Evolutionary conservation across 129 eudicot species (phyloP).

Genomic region (Rutidosis leptorrhynchoides): DNA sequence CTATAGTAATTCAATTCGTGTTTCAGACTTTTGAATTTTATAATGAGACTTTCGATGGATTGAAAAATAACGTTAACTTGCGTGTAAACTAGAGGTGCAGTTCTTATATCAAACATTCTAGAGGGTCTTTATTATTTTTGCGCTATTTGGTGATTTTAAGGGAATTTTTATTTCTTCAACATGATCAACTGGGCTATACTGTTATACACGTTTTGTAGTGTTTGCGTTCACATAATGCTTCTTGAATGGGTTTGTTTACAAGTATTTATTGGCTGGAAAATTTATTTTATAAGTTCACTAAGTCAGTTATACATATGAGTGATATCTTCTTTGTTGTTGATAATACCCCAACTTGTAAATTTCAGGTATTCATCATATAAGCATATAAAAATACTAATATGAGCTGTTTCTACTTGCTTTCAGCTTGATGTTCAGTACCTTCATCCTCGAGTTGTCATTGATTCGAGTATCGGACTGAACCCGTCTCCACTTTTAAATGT

Average conservation of each 20-base stretch:
- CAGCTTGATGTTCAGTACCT: constrained; percentile 88
- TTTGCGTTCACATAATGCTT: background rate
- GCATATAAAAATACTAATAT: background rate
- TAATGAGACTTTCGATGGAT: background rate
- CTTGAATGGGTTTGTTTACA: background rate
- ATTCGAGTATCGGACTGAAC: constrained; percentile 78
- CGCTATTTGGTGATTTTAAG: background rate
- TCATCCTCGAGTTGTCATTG: constrained; percentile 64
- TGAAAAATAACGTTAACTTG: background rate
- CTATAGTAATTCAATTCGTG: background rate
- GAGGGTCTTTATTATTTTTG: background rate
- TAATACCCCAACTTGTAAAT: too few relatives aligned
- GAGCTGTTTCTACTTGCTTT: constrained; percentile 12
- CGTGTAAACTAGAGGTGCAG: background rate
- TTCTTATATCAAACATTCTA: background rate
- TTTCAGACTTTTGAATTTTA: background rate
- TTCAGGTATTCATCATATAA: background rate
- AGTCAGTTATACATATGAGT: background rate
- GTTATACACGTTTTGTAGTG: background rate
- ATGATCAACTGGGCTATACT: background rate
- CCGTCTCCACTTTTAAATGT: constrained; percentile 75
- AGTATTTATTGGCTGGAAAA: background rate
- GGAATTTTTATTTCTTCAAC: background rate
- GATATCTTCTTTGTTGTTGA: background rate
- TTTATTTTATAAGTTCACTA: background rate